Evolutionary conservation across 2,329 filamentous ascomycete genomes (phyloP).

Genomic region (Eurotiales sp.): DNA sequence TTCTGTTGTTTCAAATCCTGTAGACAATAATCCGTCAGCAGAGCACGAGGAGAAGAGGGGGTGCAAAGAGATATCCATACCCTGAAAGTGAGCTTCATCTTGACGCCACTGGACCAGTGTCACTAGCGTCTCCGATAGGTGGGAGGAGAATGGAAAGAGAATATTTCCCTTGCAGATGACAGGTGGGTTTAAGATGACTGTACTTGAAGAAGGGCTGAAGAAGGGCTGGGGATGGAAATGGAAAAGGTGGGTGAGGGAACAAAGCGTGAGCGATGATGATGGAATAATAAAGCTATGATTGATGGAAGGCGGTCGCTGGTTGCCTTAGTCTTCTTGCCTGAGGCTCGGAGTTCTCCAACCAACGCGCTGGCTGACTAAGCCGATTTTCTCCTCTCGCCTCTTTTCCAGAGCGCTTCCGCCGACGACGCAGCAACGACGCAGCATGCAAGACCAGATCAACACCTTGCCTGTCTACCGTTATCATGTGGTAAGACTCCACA

Average conservation of each 20-base stretch:
- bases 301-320: too few species aligned
- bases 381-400: too few species aligned
- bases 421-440: too few species aligned
- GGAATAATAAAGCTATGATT: not conserved
- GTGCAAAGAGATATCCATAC: conserved; percentile 36
- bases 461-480: too few species aligned
- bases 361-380: too few species aligned
- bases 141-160: not conserved
- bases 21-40: conserved; percentile 19
- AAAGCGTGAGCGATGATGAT: not conserved
- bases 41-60: conserved; percentile 18
- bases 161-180: conserved; percentile 1
- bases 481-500: too few species aligned
- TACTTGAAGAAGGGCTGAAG: not conserved
- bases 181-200: not conserved
- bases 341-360: too few species aligned
- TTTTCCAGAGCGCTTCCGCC: too few species aligned
- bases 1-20: conserved; percentile 99
- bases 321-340: too few species aligned
- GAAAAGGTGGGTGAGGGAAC: not conserved
- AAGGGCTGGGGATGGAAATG: conserved; percentile 8
- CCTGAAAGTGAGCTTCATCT: conserved; percentile 71
- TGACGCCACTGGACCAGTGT: conserved; percentile 32
- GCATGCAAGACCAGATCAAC: too few species aligned
- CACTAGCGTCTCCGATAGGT: conserved; percentile 3